These are phyloP conservation scores for Apophysomyces trapeziformis DNA, from an alignment of 371 early-diverging fungal species.

Conservation along the genomic window DNA sequence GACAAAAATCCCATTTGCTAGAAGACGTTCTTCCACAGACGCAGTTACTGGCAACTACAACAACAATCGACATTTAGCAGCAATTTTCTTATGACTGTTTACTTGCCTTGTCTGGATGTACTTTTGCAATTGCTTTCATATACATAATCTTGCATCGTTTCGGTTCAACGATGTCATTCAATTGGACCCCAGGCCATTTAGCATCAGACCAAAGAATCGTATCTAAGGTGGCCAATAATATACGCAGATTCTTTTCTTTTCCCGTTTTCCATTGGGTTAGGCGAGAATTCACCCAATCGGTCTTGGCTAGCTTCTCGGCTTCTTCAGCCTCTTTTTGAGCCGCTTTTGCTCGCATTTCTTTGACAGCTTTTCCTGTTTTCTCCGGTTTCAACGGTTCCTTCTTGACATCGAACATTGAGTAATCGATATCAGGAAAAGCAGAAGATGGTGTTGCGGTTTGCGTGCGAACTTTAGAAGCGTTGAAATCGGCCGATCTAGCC, in stretches of 20 bases:
- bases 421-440: slow-evolving; percentile 7
- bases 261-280: slow-evolving; percentile 71
- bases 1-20: slow-evolving; percentile 83
- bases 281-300: slow-evolving; percentile 73
- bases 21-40: slow-evolving; percentile 74
- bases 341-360: slow-evolving; percentile 69
- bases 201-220: slow-evolving; percentile 70
- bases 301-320: slow-evolving; percentile 62
- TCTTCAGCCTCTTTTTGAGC: slow-evolving; percentile 69
- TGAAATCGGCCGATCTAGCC: slow-evolving; percentile 6
- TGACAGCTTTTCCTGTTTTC: slow-evolving; percentile 51
- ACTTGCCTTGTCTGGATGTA: slow-evolving; percentile 92
- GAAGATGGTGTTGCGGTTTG: slow-evolving; percentile 8
- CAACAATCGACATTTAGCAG: not conserved
- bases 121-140: slow-evolving; percentile 85
- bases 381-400: slow-evolving; percentile 13
- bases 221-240: slow-evolving; percentile 78
- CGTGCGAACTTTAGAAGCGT: not conserved
- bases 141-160: slow-evolving; percentile 83
- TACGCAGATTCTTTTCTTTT: slow-evolving; percentile 85
- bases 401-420: slow-evolving; percentile 11
- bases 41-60: slow-evolving; percentile 43
- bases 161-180: slow-evolving; percentile 79
- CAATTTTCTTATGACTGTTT: not conserved
- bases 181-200: slow-evolving; percentile 65